phyloP scores from a whole-genome alignment of 2,329 filamentous ascomycete species.

The Dryadomyces quercus-mongolicae region DNA sequence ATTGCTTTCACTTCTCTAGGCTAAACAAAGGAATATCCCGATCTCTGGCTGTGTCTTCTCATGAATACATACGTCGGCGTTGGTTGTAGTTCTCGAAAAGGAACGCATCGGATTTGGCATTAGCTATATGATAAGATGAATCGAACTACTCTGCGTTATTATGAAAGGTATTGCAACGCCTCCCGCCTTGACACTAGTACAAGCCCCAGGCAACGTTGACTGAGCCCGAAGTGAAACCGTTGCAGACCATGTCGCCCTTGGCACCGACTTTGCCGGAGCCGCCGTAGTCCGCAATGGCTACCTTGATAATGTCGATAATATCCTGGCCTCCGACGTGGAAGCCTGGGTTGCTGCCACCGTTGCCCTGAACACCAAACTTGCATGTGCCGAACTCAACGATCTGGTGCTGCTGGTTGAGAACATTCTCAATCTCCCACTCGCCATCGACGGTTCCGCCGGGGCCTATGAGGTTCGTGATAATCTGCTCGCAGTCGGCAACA shows the following conservation, averaged over 20 bases:
- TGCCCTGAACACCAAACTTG: conserved; percentile 19
- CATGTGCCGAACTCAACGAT: conserved; percentile 19
- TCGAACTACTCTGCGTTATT: no score
- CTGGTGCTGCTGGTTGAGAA: conserved; percentile 13
- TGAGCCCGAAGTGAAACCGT: conserved; percentile 10
- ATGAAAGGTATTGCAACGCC: no score
- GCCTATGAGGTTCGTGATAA: conserved; percentile 21
- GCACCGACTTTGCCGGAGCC: conserved; percentile 17
- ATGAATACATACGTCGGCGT: no score
- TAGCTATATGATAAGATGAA: no score
- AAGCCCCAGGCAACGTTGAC: no score
- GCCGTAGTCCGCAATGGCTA: conserved; percentile 19
- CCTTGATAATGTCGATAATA: conserved; percentile 22
- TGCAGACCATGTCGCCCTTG: conserved; percentile 21
- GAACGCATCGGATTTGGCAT: no score
- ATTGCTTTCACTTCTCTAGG: no score
- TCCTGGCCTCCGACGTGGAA: conserved; percentile 24
- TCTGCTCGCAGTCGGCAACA: conserved; percentile 21
- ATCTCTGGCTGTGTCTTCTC: no score
- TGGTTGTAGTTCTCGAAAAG: no score
- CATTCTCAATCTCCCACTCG: conserved; percentile 10
- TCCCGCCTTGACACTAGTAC: no score
- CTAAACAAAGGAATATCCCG: no score
- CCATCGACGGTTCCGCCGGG: not conserved
- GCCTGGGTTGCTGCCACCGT: conserved; percentile 15